phyloP scores from a whole-genome alignment of 2,329 filamentous ascomycete species.

The Cryphonectria parasitica region DNA sequence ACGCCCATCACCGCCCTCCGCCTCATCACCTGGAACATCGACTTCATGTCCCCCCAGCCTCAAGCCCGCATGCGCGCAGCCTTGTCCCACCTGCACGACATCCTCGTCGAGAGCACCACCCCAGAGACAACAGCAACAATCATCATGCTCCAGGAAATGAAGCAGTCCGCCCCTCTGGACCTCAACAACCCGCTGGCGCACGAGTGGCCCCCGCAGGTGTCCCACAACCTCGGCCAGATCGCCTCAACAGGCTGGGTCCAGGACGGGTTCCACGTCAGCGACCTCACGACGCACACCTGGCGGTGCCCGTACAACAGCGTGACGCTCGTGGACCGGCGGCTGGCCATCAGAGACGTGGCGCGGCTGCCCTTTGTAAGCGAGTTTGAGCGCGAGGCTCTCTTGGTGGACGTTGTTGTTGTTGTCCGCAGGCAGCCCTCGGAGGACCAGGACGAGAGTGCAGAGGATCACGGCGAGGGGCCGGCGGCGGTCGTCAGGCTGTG shows the following conservation, averaged over 20 bases:
- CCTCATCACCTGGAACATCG: conserved; percentile 40
- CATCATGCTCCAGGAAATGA: conserved; percentile 55
- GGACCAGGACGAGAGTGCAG: background rate
- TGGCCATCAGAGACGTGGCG: conserved; percentile 47
- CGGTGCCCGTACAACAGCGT: conserved; percentile 52
- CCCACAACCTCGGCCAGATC: conserved; percentile 49
- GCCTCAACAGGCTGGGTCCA: conserved; percentile 49
- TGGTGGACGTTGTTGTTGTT: conserved; percentile 50
- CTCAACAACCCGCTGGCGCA: conserved; percentile 3
- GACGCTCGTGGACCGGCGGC: conserved; percentile 51
- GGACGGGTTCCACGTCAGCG: conserved; percentile 50
- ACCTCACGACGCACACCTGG: conserved; percentile 48
- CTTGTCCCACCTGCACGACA: conserved; percentile 33
- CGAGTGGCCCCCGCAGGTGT: conserved; percentile 35
- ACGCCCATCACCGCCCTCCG: conserved; percentile 32
- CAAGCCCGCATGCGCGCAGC: conserved; percentile 35
- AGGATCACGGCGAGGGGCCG: background rate
- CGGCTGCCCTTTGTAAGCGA: conserved; percentile 52
- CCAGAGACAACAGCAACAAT: conserved; percentile 38
- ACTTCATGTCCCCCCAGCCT: conserved; percentile 39
- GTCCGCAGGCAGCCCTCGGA: conserved; percentile 26
- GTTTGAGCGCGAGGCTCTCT: conserved; percentile 53
- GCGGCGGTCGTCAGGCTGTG: conserved; percentile 16
- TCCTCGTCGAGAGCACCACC: conserved; percentile 20
- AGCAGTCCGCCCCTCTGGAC: conserved; percentile 13